Evolutionary conservation across 148 eudicot genomes (phyloP), one percentile per base, ranked within the genome.

Genomic region (Nyssa sinensis): DNA sequence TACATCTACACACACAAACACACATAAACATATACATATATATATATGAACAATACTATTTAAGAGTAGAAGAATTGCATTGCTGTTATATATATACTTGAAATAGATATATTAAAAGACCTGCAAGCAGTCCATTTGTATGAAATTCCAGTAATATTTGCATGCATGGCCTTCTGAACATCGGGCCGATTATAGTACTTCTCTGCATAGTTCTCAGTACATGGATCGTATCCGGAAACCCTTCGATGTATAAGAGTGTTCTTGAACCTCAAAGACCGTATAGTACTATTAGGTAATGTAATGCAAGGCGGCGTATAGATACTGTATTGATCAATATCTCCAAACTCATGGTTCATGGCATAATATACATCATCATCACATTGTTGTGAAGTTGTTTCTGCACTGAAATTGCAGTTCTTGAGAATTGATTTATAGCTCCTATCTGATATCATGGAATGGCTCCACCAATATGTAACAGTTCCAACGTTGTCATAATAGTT

Each of bases 91-190:
- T n/a, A n/a, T n/a, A n/a, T n/a, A n/a, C n/a, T n/a, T n/a, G n/a
- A n/a, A n/a, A n/a, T n/a, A n/a, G n/a, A n/a, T n/a, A n/a, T n/a
- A n/a, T 2, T 5, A n/a, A 24, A n/a, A 2, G 57, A 86, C 89
- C 89, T 86, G 85, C 89, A 86, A 6, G 87, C 83, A 33, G 86
- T 83, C 89, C 89, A 86, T 21, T 63, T 71, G 55, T 86, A 86
- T 3, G 83, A 77, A 64, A 86, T 81, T 32, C 74, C 77, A 0
- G 89, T 83, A 23, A 66, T 32, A 72, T 86, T 86, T 21, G 89
- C 87, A 76, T 86, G 89, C 61, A 86, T 2, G 1, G 87, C 81
- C 59, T 49, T 77, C 51, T 86, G 89, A 7, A 86, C 89, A 5
- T 83, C 85, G 0, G 75, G 85, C 34, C 84, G 39, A 61, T 86